phyloP scores from a whole-genome alignment of 148 eudicot genomes.

The Vaccinium darrowii region DNA sequence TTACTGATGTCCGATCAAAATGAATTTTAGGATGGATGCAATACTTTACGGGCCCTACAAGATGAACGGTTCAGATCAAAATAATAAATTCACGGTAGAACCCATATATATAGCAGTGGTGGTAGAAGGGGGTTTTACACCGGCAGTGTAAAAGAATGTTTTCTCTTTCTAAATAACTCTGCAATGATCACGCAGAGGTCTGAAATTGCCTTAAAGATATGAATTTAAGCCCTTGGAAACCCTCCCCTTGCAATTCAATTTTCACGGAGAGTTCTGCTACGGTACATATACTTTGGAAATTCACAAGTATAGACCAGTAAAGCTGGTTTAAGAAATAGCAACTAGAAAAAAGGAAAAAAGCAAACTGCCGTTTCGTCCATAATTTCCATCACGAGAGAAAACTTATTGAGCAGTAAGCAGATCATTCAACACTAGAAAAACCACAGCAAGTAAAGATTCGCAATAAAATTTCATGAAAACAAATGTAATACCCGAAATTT shows the following conservation, averaged over 20 bases:
- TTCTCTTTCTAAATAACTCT: too few relatives aligned
- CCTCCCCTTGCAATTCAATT: not conserved
- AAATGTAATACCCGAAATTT: conserved; percentile 43
- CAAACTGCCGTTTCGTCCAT: not conserved
- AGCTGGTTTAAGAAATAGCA: not conserved
- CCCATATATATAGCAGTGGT: too few relatives aligned
- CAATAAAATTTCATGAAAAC: not conserved
- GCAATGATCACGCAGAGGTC: not conserved
- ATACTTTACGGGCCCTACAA: too few relatives aligned
- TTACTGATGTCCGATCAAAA: too few relatives aligned
- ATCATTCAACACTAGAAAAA: not conserved
- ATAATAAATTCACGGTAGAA: too few relatives aligned
- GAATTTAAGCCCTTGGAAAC: not conserved
- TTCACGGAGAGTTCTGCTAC: too few relatives aligned
- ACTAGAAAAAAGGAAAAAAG: not conserved
- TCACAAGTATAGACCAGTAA: not conserved
- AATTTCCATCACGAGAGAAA: not conserved
- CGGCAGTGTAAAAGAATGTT: too few relatives aligned
- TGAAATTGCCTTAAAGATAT: not conserved
- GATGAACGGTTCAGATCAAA: too few relatives aligned
- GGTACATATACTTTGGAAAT: not conserved
- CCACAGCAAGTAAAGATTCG: not conserved
- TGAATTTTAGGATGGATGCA: too few relatives aligned
- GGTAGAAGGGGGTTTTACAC: too few relatives aligned
- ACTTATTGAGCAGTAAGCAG: not conserved